Evolutionary conservation across 345 rosid genomes (phyloP), one percentile per base, ranked within the genome.

Genomic region (Gossypium thurberi): DNA sequence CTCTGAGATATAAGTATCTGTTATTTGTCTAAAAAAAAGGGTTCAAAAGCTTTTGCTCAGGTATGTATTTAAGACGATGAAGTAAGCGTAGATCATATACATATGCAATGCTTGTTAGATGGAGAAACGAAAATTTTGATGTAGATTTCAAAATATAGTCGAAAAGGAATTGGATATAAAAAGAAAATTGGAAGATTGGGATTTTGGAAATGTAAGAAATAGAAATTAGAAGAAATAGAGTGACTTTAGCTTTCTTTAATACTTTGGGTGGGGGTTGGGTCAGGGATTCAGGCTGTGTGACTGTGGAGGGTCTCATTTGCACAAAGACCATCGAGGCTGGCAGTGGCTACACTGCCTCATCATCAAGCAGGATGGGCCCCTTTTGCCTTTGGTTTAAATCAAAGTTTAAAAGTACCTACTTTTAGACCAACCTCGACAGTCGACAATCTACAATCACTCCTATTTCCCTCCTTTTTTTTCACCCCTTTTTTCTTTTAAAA

Each of bases 401-500:
- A 53, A 80, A 78, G 79, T 56, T 11, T 23, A 62, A 67, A 81
- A 80, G 75, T 79, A 57, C 17, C 63, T 40, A 70, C 84, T 73
- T 81, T 81, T 79, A 78, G 77, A 81, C 79, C 84, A 78, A 44
- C 59, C 59, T 84, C 76, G 74, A 81, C 81, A 83, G 75, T 84
- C 76, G 74, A 81, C 81, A 83, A 77, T 78, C 80, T 61, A 81
- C 67, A 81, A 75, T 57, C 47, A 82, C 73, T 78, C 73, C 4
- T 43, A 62, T 69, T 57, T 44, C 57, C 58, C 43, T 7, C 55
- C 20, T 3, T 48, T 14, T 18, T 44, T 62, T 62, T 62, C 14
- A n/a, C 67, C n/a, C 12, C 12, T 58, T 58, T 23, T 12, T 58
- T 58, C 25, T 47, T 47, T 53, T 46, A 56, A 33, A 10, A 2